These are phyloP conservation scores for Neofusicoccum parvum DNA, from an alignment of 2,329 filamentous ascomycete species.

Conservation along the genomic window DNA sequence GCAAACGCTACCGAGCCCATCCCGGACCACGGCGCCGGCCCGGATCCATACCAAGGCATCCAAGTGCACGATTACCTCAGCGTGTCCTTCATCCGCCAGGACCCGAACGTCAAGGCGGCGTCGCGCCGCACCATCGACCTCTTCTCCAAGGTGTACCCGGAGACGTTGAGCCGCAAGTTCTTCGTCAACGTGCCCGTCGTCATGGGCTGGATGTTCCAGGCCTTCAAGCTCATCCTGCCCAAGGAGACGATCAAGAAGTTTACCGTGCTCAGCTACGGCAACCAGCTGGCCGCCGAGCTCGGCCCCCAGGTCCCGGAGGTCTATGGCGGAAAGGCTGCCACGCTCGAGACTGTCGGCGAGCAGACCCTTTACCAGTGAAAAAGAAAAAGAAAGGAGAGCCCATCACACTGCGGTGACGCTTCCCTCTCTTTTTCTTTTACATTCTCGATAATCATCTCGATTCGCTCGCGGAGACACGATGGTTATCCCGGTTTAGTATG, in stretches of 20 bases:
- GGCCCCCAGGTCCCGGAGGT: constrained; percentile 68
- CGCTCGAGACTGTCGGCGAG: constrained; percentile 48
- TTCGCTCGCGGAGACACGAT: no score
- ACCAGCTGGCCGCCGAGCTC: constrained; percentile 66
- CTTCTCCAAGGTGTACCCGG: constrained; percentile 82
- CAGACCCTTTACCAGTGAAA: constrained; percentile 5
- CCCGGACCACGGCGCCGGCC: constrained; percentile 64
- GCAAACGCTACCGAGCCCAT: constrained; percentile 69
- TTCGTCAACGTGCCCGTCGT: constrained; percentile 91
- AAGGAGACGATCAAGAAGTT: constrained; percentile 55
- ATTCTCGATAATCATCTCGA: no score
- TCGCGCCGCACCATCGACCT: constrained; percentile 79
- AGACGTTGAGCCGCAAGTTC: constrained; percentile 88
- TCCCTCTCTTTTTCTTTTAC: no score
- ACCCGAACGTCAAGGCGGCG: constrained; percentile 73
- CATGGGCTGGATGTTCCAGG: constrained; percentile 74
- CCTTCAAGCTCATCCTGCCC: constrained; percentile 49
- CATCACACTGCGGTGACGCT: no score
- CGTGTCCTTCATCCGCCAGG: constrained; percentile 82
- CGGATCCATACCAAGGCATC: constrained; percentile 85
- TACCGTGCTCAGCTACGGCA: constrained; percentile 59
- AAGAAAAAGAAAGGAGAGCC: no score
- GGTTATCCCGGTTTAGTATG: no score
- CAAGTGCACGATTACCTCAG: constrained; percentile 93
- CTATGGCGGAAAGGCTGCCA: constrained; percentile 74